Conservation (phyloP, 164 flowering plant species). For the Euptelea pleiosperma region DNA sequence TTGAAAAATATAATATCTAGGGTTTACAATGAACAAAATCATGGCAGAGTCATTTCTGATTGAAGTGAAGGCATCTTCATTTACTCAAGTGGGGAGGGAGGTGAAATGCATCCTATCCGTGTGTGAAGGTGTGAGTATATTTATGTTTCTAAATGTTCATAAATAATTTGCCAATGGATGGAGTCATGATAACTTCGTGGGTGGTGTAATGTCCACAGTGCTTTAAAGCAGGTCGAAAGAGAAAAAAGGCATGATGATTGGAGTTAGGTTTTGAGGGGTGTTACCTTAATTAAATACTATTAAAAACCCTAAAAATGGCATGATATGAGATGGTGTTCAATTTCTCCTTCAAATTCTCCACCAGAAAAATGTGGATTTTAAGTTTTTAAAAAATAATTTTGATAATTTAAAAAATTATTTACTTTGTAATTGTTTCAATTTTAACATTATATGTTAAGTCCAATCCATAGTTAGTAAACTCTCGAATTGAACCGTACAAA, state of each 20-base stretch:
- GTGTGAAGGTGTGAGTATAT: background rate
- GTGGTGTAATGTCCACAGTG: constrained; percentile 10
- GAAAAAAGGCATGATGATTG: constrained; percentile 7
- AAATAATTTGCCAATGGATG: background rate
- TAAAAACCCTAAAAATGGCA: background rate
- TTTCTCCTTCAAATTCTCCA: too few species aligned
- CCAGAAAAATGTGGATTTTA: too few species aligned
- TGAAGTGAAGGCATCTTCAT: background rate
- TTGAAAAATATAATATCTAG: too few species aligned
- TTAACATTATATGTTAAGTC: too few species aligned
- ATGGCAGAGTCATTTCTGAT: constrained; percentile 3
- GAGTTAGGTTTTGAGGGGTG: background rate
- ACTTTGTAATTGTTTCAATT: too few species aligned
- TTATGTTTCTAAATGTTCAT: background rate
- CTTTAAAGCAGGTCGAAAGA: background rate
- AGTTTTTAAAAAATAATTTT: too few species aligned
- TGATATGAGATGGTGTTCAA: background rate
- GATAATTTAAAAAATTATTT: too few species aligned
- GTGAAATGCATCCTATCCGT: background rate
- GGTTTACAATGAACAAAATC: background rate
- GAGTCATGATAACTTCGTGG: constrained; percentile 3
- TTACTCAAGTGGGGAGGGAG: background rate
- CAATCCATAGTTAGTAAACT: too few species aligned
- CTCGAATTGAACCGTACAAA: too few species aligned
- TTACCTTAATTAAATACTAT: too few species aligned